Base-by-base conservation (phyloP, 169 alveolate species). In the Cryptosporidium canis region DNA sequence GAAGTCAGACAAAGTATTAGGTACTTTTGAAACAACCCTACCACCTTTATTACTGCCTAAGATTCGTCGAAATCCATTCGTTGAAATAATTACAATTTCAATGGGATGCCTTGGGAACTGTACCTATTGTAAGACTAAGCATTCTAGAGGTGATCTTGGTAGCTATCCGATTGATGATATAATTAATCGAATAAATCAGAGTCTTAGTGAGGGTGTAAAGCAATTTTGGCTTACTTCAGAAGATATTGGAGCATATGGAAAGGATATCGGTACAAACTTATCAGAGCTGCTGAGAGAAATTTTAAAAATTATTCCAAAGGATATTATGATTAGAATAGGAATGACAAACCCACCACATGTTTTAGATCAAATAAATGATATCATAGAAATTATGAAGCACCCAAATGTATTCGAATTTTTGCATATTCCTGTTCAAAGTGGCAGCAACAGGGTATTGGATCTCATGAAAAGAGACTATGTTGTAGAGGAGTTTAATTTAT, bases 291-390 rank as follows among this genome's bases (percentile, higher is more conserved):
- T 97, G 47, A 83, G 83, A 45, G 93, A 92, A 71, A 92, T 97
- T 8, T 91, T 96, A 44, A 93, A 93, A 35, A 83, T 90, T 31
- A 83, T 96, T 14, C 97, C 96, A 51, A 64, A 92, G 67, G 97
- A 94, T 92, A 91, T 93, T 87, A 94, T 96, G 97, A 53, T 96
- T 44, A 93, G 98, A 82, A 92, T 97, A 27, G 99, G 99, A n/a
- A 98, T 98, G 99, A 96, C 99, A 35, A 98, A 98, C 90, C 99
- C 99, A 6, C 99, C 99, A 0, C 97, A 96, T 91, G 96, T 98
- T 58, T 90, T 97, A 83, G 97, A 96, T 90, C 99, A 98, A 90
- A 90, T 96, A n/a, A 93, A 96, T 67, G 97, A 94, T 18, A 96
- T 98, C 72, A 94, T 96, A 31, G 95, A 95, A 83, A 93, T 98